Base-by-base conservation (phyloP, 2,329 filamentous ascomycete species). In the Diaporthe citri region DNA sequence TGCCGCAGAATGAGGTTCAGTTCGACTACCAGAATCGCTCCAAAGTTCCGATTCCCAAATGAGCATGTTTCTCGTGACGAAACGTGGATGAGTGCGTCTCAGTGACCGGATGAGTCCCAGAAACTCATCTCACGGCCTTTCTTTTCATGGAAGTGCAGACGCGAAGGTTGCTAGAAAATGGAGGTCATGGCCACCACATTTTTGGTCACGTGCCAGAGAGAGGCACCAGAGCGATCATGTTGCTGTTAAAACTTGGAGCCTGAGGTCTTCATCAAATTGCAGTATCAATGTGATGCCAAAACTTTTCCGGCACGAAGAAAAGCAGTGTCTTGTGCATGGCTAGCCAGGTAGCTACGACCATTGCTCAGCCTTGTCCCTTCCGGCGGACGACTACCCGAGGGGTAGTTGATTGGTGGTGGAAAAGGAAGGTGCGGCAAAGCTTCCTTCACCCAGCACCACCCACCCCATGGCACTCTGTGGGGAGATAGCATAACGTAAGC, bases 131-230 rank as follows among this genome's bases (percentile, higher is more conserved):
- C 9, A 25, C 5, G 3, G 2, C n/a, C 52, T 31, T 17, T 55
- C 46, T 28, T 41, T 20, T 34, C 41, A 9, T 2, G 39, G 64
- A 39, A 13, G 48, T 28, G 34, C 8, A 28, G 64, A 7, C 34
- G 12, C 17, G 31, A 48, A 48, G 9, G n/a, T 55, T 41, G 48
- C 34, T 17, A 41, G 48, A 69, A 69, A 31, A 55, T 9, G 7
- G 64, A 55, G 46, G 64, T 69, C 46, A 55, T 8, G 48, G 48
- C 64, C n/a, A 55, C 12, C 9, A 9, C 43, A 28, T 31, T 39
- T 28, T 28, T 55, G 34, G 48, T 69, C 64, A 69, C 64, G 64
- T 69, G 64, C 48, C 34, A 41, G n/a, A n/a, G 8, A 41, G n/a
- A n/a, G 13, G 41, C 60, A 55, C 28, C 28, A 25, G 28, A 52